phyloP scores from a whole-genome alignment of 257 asterid species.

The Cynanchum wilfordii region DNA sequence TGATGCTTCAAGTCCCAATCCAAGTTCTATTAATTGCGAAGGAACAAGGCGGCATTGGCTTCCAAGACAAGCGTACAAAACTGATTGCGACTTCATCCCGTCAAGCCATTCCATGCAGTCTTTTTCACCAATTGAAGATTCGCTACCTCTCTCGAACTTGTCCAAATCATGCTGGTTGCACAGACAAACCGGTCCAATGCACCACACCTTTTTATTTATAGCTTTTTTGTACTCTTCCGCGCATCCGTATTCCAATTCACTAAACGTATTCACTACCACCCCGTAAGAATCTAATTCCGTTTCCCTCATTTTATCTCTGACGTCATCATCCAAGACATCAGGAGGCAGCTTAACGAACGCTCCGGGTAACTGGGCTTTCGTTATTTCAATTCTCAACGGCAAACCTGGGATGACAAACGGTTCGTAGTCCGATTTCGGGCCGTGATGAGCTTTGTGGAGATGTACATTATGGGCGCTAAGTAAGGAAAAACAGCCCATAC shows the following conservation, averaged over 20 bases:
- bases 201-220: conserved; percentile 60
- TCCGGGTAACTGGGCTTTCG: conserved; percentile 55
- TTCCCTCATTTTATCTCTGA: conserved; percentile 57
- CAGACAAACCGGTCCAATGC: conserved; percentile 67
- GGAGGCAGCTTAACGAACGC: conserved; percentile 55
- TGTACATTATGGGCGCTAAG: conserved; percentile 48
- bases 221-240: conserved; percentile 44
- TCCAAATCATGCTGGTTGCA: conserved; percentile 44
- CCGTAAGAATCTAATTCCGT: conserved; percentile 59
- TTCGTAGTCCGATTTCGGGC: conserved; percentile 36
- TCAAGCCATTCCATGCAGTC: conserved; percentile 53
- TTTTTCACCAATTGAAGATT: conserved; percentile 42
- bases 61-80: conserved; percentile 67
- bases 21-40: conserved; percentile 51
- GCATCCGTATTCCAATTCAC: conserved; percentile 54
- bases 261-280: conserved; percentile 57
- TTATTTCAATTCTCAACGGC: conserved; percentile 42
- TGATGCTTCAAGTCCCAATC: conserved; percentile 58
- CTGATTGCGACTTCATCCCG: conserved; percentile 29
- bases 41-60: conserved; percentile 63
- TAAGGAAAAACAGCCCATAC: conserved; percentile 66
- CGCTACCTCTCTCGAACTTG: conserved; percentile 62
- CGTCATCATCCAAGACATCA: conserved; percentile 58
- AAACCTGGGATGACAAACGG: conserved; percentile 52
- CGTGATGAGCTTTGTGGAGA: conserved; percentile 37